These are phyloP conservation scores for Puccinia polysora DNA, from an alignment of 1,284 basidiomycete genomes.

Conservation along the genomic window DNA sequence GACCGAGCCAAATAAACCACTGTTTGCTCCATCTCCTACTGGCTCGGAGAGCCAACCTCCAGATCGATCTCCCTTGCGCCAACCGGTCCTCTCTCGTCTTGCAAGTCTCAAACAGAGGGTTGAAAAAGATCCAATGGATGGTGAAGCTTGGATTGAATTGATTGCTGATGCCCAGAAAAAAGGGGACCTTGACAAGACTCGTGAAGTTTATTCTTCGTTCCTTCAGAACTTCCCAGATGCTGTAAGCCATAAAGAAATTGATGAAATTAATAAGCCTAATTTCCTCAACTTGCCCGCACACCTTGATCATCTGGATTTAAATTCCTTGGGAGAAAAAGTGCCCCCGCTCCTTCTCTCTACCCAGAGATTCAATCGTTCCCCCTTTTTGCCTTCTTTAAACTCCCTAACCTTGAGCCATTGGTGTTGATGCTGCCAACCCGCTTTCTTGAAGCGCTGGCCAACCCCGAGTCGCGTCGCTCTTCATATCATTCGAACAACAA, in stretches of 20 bases:
- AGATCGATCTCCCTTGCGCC: background rate
- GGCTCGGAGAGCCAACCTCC: constrained; percentile 7
- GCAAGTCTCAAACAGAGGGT: constrained; percentile 50
- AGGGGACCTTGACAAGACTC: constrained; percentile 65
- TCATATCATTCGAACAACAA: background rate
- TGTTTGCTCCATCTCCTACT: constrained; percentile 28
- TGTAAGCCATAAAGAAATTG: constrained; percentile 55
- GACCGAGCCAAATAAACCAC: background rate
- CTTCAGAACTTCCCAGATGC: constrained; percentile 73
- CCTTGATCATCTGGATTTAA: too few relatives aligned
- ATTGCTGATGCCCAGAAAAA: constrained; percentile 65
- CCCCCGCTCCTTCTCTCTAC: background rate
- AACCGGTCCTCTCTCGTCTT: constrained; percentile 46
- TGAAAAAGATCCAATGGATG: constrained; percentile 61
- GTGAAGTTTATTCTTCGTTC: constrained; percentile 67
- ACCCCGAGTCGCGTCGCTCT: background rate
- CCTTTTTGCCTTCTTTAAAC: too few relatives aligned
- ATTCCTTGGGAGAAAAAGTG: constrained; percentile 60
- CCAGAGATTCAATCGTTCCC: too few relatives aligned
- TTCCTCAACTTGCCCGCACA: too few relatives aligned
- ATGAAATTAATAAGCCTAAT: constrained; percentile 40
- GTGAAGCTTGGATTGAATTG: constrained; percentile 65
- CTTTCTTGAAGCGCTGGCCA: too few relatives aligned
- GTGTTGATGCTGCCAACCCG: too few relatives aligned
- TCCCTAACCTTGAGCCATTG: too few relatives aligned